phyloP scores from a whole-genome alignment of 1,139 yeast genomes.

The Hanseniaspora gamundiae region DNA sequence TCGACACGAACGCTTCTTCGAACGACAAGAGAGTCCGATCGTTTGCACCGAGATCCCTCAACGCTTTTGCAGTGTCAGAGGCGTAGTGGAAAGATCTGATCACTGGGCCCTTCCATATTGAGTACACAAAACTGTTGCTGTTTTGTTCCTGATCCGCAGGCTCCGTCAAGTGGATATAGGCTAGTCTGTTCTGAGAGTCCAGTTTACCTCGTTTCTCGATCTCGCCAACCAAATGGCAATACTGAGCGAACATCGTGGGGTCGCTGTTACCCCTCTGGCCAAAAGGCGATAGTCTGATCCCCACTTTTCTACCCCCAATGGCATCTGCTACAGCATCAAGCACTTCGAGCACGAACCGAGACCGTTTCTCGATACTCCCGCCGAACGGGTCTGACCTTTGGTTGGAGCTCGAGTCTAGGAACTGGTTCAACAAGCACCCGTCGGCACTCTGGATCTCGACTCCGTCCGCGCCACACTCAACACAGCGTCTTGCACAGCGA shows the following conservation, averaged over 20 bases:
- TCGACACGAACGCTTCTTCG: conserved; percentile 37
- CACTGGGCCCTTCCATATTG: conserved; percentile 37
- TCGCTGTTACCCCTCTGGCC: conserved; percentile 30
- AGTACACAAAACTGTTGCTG: conserved; percentile 29
- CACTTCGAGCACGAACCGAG: conserved; percentile 44
- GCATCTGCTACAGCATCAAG: conserved; percentile 39
- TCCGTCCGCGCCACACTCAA: conserved; percentile 29
- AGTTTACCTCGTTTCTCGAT: conserved; percentile 25
- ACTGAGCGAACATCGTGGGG: conserved; percentile 23
- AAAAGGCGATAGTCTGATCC: conserved; percentile 49
- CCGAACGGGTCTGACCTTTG: conserved; percentile 57
- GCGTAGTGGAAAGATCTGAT: conserved; percentile 38
- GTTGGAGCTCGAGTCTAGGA: conserved; percentile 39
- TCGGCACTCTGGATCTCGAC: conserved; percentile 41
- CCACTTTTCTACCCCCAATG: conserved; percentile 42
- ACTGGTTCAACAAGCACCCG: conserved; percentile 58
- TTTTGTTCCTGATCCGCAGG: conserved; percentile 22
- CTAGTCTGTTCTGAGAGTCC: conserved; percentile 28
- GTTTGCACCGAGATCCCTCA: conserved; percentile 22
- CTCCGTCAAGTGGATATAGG: conserved; percentile 44
- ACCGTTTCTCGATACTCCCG: conserved; percentile 54
- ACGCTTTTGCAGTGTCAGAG: conserved; percentile 16
- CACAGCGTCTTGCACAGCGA: conserved; percentile 20
- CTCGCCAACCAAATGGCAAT: conserved; percentile 27
- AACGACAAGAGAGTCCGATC: conserved; percentile 33